A percentile compares a stretch with the other conserved stretches of the same genome.
Evolutionary conservation across 225 moss, liverwort and hornwort species (phyloP).

Genomic region (Sphagnum tenellum): DNA sequence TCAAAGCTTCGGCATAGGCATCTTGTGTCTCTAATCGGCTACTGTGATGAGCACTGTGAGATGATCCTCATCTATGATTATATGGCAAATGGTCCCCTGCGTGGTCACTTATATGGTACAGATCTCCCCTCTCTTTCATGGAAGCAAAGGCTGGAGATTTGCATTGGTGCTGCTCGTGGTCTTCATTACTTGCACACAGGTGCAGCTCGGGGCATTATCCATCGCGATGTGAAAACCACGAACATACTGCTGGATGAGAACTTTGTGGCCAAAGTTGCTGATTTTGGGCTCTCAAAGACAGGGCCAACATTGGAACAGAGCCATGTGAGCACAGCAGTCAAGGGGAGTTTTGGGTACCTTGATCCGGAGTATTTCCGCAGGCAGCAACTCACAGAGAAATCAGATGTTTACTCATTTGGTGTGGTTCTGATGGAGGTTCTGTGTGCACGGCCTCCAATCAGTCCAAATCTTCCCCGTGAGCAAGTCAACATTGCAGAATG

Average conservation of each 20-base stretch:
- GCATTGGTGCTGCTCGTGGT: conserved; percentile 46
- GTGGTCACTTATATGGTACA: conserved; percentile 34
- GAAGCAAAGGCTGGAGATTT: conserved; percentile 43
- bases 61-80: conserved; percentile 48
- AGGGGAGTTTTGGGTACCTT: conserved; percentile 84
- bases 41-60: conserved; percentile 51
- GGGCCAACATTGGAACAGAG: conserved; percentile 89
- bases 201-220: conserved; percentile 44
- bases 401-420: conserved; percentile 84
- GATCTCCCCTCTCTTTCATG: conserved; percentile 53
- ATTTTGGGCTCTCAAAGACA: conserved; percentile 72
- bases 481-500: conserved; percentile 93
- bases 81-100: conserved; percentile 39
- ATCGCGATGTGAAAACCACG: conserved; percentile 56
- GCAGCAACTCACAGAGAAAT: conserved; percentile 87
- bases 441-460: conserved; percentile 78
- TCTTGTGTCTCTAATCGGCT: conserved; percentile 34
- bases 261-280: conserved; percentile 46
- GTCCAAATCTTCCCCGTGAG: conserved; percentile 63
- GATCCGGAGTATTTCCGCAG: conserved; percentile 89
- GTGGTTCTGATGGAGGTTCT: conserved; percentile 93
- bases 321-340: conserved; percentile 87
- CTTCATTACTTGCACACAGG: conserved; percentile 48
- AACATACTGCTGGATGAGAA: conserved; percentile 50
- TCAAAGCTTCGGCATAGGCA: conserved; percentile 41